Evolutionary conservation across 352 stramenopile genomes (phyloP).

Genomic region (Thalassiosira oceanica): DNA sequence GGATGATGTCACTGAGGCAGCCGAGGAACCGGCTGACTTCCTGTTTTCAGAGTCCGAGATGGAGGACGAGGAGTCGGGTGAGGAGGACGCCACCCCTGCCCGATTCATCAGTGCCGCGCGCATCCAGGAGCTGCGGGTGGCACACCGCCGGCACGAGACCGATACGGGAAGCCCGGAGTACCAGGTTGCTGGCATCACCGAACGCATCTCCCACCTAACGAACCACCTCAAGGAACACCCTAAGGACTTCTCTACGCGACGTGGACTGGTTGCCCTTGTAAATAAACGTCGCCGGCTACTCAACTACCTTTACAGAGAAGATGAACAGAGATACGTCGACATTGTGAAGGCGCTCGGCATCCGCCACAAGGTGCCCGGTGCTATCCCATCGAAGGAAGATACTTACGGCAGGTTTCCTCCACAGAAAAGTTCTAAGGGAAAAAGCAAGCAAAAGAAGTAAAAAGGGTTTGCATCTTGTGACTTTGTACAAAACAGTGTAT

Average conservation of each 20-base stretch:
- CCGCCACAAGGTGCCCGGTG: constrained; percentile 71
- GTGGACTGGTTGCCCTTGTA: constrained; percentile 79
- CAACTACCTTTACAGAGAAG: constrained; percentile 75
- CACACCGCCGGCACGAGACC: constrained; percentile 59
- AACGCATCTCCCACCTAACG: constrained; percentile 79
- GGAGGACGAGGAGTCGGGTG: neutral
- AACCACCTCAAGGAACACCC: constrained; percentile 77
- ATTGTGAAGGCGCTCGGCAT: constrained; percentile 69
- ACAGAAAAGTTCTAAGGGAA: constrained; percentile 64
- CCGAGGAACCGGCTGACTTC: constrained; percentile 11
- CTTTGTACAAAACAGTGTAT: no score
- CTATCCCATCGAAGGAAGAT: constrained; percentile 53
- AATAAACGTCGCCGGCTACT: constrained; percentile 82
- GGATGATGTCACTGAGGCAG: constrained; percentile 5
- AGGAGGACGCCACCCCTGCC: constrained; percentile 13
- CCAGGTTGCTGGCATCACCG: constrained; percentile 81
- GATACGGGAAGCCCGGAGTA: constrained; percentile 79
- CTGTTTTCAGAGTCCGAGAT: constrained; percentile 14
- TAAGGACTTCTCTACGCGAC: constrained; percentile 79
- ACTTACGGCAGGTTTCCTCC: constrained; percentile 66
- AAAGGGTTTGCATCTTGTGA: no score
- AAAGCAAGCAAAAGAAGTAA: constrained; percentile 47
- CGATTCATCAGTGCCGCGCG: constrained; percentile 29
- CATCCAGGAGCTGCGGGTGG: constrained; percentile 46
- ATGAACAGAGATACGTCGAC: constrained; percentile 62